These are phyloP conservation scores for Rhodotorula sp. DNA, from an alignment of 1,284 basidiomycete species.

Conservation along the genomic window DNA sequence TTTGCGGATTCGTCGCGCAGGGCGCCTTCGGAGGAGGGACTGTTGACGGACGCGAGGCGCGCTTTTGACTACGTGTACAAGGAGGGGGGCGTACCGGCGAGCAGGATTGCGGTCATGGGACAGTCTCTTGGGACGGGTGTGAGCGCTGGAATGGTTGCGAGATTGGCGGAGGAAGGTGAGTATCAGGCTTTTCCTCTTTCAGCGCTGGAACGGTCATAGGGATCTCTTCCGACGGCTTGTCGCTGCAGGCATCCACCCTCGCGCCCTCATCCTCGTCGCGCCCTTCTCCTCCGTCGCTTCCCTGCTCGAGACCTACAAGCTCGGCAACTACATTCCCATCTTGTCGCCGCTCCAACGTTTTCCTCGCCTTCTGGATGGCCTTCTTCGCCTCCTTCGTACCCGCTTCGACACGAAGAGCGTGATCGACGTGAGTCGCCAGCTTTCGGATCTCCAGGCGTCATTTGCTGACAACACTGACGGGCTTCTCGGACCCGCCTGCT, in stretches of 20 bases:
- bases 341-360: slow-evolving; percentile 71
- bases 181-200: background rate
- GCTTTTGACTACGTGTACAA: slow-evolving; percentile 74
- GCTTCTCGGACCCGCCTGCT: background rate
- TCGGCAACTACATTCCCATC: slow-evolving; percentile 60
- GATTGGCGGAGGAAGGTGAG: slow-evolving; percentile 59
- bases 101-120: slow-evolving; percentile 69
- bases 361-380: slow-evolving; percentile 47
- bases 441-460: background rate
- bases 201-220: too few relatives aligned
- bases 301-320: slow-evolving; percentile 66
- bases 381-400: slow-evolving; percentile 61
- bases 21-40: slow-evolving; percentile 68
- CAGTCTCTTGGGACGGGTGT: slow-evolving; percentile 82
- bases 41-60: slow-evolving; percentile 71
- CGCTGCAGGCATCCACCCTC: slow-evolving; percentile 49
- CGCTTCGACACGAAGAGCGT: slow-evolving; percentile 65
- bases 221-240: too few relatives aligned
- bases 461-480: background rate
- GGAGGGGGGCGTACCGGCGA: slow-evolving; percentile 52
- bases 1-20: slow-evolving; percentile 80
- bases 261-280: slow-evolving; percentile 69
- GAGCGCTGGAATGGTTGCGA: slow-evolving; percentile 61
- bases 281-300: slow-evolving; percentile 69
- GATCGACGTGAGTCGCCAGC: slow-evolving; percentile 56